phyloP scores from a whole-genome alignment of 2,329 filamentous ascomycete species.

The Pestalotiopsis sp. region DNA sequence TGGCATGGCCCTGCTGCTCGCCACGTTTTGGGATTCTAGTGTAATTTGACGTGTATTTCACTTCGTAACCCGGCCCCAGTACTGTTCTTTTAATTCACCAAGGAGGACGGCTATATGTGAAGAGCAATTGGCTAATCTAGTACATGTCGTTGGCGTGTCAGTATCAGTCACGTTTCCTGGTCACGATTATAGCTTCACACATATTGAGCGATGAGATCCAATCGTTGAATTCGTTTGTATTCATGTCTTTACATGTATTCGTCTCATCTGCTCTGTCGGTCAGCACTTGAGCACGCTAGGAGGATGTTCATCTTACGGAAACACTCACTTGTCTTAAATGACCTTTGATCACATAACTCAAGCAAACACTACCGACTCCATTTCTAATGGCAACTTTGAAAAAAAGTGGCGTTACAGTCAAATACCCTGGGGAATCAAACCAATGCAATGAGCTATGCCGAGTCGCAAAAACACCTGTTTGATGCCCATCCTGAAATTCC shows the following conservation, averaged over 20 bases:
- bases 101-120: neutral
- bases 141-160: neutral
- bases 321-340: neutral
- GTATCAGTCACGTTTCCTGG: neutral
- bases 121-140: neutral
- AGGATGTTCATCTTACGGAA: too few species aligned
- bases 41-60: too few species aligned
- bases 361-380: conserved; percentile 1
- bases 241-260: neutral
- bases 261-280: neutral
- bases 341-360: neutral
- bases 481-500: conserved; percentile 8
- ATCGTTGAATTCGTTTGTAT: neutral
- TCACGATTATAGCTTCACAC: neutral
- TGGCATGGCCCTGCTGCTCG: too few species aligned
- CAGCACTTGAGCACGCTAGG: neutral
- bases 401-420: neutral
- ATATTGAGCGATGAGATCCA: neutral
- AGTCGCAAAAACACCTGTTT: conserved; percentile 7
- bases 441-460: neutral
- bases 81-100: too few species aligned
- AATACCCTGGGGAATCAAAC: neutral
- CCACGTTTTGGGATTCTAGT: too few species aligned
- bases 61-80: too few species aligned
- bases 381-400: neutral